Percentiles rank a stretch among this genome's conserved stretches.
Conservation (phyloP, 2,329 filamentous ascomycete genomes). For the Aspergillus novoparasiticus region DNA sequence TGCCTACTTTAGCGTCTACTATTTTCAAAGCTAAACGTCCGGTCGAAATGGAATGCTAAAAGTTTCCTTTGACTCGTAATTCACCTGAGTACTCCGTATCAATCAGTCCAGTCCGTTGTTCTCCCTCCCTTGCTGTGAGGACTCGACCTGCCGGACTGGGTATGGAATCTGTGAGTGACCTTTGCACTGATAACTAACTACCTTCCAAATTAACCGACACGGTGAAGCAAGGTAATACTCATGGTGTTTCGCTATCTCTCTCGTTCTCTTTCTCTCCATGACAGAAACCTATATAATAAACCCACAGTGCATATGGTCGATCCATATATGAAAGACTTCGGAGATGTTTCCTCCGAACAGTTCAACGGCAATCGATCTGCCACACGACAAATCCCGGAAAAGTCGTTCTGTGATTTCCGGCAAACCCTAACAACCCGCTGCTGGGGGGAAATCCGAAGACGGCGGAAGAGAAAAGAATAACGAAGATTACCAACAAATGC, state of each 20-base stretch:
- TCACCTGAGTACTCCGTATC: neutral
- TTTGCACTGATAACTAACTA: neutral
- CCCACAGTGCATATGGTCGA: neutral
- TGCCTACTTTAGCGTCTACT: neutral
- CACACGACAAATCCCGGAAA: neutral
- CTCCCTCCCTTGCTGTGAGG: no score
- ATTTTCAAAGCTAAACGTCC: neutral
- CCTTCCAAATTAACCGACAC: neutral
- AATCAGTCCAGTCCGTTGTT: neutral
- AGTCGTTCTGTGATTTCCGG: neutral
- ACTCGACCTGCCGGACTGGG: neutral
- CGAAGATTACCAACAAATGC: neutral
- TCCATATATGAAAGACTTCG: neutral
- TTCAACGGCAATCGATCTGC: neutral
- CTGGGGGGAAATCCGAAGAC: neutral
- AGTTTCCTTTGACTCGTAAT: neutral
- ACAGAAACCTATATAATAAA: neutral
- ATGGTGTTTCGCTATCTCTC: neutral
- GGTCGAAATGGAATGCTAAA: neutral
- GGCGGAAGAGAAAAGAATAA: neutral
- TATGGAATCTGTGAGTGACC: neutral
- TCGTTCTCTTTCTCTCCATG: neutral
- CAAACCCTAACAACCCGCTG: neutral
- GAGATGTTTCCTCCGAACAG: neutral
- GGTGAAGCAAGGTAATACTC: neutral